Evolutionary conservation across 108 stramenopile genomes (phyloP), one percentile per base, ranked within the genome.

Genomic region (Nitzschia sp.): DNA sequence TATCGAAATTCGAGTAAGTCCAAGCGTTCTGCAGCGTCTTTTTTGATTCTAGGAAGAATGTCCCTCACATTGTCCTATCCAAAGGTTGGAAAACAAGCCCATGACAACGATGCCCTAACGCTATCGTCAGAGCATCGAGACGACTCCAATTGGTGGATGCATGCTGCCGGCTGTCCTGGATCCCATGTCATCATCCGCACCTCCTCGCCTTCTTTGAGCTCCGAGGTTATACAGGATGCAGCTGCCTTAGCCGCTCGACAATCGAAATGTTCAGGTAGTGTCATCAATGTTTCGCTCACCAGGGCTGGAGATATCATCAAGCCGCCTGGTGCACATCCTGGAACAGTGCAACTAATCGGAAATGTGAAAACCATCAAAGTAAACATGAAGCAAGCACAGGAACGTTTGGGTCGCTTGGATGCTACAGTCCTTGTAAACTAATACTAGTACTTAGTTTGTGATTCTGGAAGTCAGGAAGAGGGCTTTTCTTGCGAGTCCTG

Each of bases 121-220:
- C 51, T 76, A 37, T 80, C 80, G 24, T 86, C 87, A 10, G 57
- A 91, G 71, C 88, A 92, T 63, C 77, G 95, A 39, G 85, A 90
- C 65, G 82, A 76, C 2, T 46, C 86, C 20, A 86, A 96, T 65
- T 93, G 91, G 91, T 96, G 95, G 95, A 88, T 92, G 79, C 94
- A 75, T 55, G 66, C 66, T 29, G 81, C 95, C 9, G 92, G 92
- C n/a, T 91, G 87, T 75, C 79, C 95, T 2, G 95, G 95, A 22
- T 89, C 87, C 42, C 95, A 96, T 69, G 88, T 96, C 15, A 84
- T 90, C 0, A 85, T 96, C 51, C 88, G 91, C 5, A 86, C 80
- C 60, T 79, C 79, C 41, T 88, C 81, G 54, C 66, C 85, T 19
- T 75, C 81, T 41, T 66, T 86, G 20, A 63, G 82, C 50, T 71